Conservation (phyloP, 2,329 filamentous ascomycete species). For the Aspergillus ochraceus region DNA sequence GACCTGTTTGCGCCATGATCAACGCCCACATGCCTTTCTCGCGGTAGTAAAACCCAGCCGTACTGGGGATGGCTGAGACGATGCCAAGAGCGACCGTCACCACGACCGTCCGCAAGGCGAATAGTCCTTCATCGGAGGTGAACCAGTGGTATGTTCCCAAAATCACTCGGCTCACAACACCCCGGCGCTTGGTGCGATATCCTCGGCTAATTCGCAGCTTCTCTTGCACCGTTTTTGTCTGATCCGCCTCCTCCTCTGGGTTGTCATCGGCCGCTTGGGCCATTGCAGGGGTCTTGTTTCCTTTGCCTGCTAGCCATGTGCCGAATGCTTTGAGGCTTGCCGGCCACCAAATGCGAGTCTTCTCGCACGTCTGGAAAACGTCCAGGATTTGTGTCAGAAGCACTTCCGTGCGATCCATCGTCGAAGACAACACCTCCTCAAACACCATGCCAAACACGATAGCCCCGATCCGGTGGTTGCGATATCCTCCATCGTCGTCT, state of each 20-base stretch:
- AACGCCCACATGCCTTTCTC: conserved; percentile 55
- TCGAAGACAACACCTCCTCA: conserved; percentile 43
- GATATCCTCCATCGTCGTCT: conserved; percentile 18
- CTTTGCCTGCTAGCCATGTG: conserved; percentile 40
- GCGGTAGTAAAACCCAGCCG: conserved; percentile 53
- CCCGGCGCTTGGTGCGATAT: conserved; percentile 28
- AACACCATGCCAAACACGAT: conserved; percentile 51
- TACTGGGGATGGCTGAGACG: conserved; percentile 43
- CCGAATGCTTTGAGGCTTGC: conserved; percentile 41
- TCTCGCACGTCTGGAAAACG: conserved; percentile 38
- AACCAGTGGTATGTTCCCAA: conserved; percentile 43
- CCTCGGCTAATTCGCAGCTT: conserved; percentile 40
- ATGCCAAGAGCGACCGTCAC: conserved; percentile 49
- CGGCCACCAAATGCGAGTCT: conserved; percentile 46
- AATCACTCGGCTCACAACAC: conserved; percentile 25
- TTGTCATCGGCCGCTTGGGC: conserved; percentile 23
- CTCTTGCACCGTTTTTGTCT: conserved; percentile 37
- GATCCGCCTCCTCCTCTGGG: conserved; percentile 28
- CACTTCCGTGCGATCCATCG: conserved; percentile 5
- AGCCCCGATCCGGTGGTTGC: conserved; percentile 32
- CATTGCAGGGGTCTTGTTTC: conserved; percentile 24
- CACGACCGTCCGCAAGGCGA: conserved; percentile 49
- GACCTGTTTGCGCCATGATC: conserved; percentile 52
- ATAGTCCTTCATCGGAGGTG: conserved; percentile 45
- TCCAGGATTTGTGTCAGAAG: conserved; percentile 40